Conservation (phyloP, 768 basidiomycete genomes). For the Epithele typhae region DNA sequence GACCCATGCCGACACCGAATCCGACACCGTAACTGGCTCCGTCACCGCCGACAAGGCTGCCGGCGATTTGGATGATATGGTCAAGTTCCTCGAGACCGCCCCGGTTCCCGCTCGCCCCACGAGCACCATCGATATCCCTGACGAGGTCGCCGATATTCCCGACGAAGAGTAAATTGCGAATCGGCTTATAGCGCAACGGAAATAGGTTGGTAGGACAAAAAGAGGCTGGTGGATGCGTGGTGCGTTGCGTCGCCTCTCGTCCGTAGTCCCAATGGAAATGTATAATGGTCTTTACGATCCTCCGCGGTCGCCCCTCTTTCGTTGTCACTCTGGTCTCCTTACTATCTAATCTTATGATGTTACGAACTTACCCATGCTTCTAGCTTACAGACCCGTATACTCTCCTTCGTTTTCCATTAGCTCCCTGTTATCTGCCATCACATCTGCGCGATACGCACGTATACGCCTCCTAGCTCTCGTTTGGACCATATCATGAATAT, state of each 20-base stretch:
- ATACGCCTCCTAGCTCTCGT: too few relatives aligned
- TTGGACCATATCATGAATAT: too few relatives aligned
- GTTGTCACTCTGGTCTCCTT: background rate
- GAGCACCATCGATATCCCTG: slow-evolving; percentile 15
- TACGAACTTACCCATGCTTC: slow-evolving; percentile 2
- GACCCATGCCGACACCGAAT: slow-evolving; percentile 15
- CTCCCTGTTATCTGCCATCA: too few relatives aligned
- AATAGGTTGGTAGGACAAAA: background rate
- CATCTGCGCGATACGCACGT: too few relatives aligned
- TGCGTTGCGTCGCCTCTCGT: background rate
- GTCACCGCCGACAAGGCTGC: slow-evolving; percentile 16
- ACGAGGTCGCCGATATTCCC: slow-evolving; percentile 20
- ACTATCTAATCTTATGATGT: slow-evolving; percentile 8
- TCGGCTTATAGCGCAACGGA: background rate
- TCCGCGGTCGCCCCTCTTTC: background rate
- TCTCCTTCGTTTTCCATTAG: background rate
- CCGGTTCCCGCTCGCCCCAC: slow-evolving; percentile 5
- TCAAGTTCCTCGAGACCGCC: slow-evolving; percentile 55
- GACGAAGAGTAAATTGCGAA: slow-evolving; percentile 8
- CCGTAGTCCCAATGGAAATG: slow-evolving; percentile 1
- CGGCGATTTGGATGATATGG: slow-evolving; percentile 58
- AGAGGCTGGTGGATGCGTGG: too few relatives aligned
- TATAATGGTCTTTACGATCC: slow-evolving; percentile 2
- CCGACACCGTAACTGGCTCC: slow-evolving; percentile 19
- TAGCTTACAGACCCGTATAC: slow-evolving; percentile 11